phyloP scores from a whole-genome alignment of 257 asterid species.

The Solanum appendiculatum region DNA sequence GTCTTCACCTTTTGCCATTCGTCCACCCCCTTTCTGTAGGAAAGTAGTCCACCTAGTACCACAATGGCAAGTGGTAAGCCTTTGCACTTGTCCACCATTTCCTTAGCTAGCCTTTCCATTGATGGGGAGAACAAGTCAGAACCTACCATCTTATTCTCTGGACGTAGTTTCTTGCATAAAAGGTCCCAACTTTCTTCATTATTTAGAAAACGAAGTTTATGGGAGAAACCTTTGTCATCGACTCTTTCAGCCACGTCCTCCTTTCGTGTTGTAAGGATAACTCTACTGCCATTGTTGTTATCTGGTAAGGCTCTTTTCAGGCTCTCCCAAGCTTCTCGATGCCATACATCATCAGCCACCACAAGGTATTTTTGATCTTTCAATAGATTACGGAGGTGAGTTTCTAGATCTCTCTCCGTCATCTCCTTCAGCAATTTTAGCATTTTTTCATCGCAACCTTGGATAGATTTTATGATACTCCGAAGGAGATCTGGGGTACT shows the following conservation, averaged over 20 bases:
- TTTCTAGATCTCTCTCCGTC: no score
- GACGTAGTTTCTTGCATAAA: neutral
- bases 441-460: neutral
- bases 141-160: neutral
- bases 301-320: constrained; percentile 2
- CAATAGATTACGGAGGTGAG: no score
- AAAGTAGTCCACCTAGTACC: neutral
- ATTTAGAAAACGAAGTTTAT: neutral
- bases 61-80: constrained; percentile 6
- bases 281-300: constrained; percentile 2
- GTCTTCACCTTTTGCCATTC: neutral
- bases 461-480: no score
- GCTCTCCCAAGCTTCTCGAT: neutral
- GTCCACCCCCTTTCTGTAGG: neutral
- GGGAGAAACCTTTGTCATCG: neutral
- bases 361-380: no score
- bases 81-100: neutral
- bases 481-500: no score
- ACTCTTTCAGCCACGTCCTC: neutral
- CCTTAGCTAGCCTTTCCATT: neutral
- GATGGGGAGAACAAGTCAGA: neutral
- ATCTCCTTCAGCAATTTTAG: no score
- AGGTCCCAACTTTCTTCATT: neutral
- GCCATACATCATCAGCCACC: no score
- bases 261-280: constrained; percentile 3